Conservation (phyloP, 2,329 filamentous ascomycete genomes). For the Celoporthe dispersa region DNA sequence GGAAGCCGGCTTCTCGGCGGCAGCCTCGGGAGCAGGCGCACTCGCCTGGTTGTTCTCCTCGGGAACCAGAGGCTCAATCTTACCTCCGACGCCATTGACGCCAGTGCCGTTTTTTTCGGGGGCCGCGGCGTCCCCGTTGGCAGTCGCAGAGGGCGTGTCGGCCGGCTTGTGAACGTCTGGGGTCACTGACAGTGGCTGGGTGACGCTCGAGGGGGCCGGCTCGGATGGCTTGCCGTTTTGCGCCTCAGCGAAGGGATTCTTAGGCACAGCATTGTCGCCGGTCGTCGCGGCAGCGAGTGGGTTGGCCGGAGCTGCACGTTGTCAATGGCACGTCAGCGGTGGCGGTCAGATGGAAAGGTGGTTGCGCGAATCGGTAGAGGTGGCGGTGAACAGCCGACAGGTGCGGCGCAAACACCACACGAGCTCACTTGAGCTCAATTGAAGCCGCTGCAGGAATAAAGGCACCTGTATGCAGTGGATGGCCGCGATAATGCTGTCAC, state of each 20-base stretch:
- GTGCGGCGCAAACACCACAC: background rate
- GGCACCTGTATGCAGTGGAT: background rate
- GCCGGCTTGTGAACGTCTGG: slow-evolving; percentile 22
- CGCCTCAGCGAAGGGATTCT: slow-evolving; percentile 19
- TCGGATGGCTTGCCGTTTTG: slow-evolving; percentile 19
- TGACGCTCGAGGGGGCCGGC: slow-evolving; percentile 7
- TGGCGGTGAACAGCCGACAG: slow-evolving; percentile 11
- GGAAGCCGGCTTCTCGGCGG: slow-evolving; percentile 13
- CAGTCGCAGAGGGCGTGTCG: slow-evolving; percentile 14
- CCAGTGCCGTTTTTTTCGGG: slow-evolving; percentile 9
- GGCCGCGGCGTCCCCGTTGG: slow-evolving; percentile 19
- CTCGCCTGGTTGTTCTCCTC: slow-evolving; percentile 21
- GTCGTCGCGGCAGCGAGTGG: slow-evolving; percentile 12
- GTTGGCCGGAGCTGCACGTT: slow-evolving; percentile 18
- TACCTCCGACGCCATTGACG: slow-evolving; percentile 22
- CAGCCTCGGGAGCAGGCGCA: slow-evolving; percentile 14
- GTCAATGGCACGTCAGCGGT: slow-evolving; percentile 22
- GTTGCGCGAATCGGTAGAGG: slow-evolving; percentile 17
- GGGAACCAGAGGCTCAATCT: slow-evolving; percentile 19
- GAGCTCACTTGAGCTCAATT: slow-evolving; percentile 21
- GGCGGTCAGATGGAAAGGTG: background rate
- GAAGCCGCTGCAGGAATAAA: background rate
- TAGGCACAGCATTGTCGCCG: slow-evolving; percentile 24
- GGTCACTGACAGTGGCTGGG: slow-evolving; percentile 16
- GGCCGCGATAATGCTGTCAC: slow-evolving; percentile 6